Evolutionary conservation across 148 eudicot genomes (phyloP).

Genomic region (Amaranthus cruentus): DNA sequence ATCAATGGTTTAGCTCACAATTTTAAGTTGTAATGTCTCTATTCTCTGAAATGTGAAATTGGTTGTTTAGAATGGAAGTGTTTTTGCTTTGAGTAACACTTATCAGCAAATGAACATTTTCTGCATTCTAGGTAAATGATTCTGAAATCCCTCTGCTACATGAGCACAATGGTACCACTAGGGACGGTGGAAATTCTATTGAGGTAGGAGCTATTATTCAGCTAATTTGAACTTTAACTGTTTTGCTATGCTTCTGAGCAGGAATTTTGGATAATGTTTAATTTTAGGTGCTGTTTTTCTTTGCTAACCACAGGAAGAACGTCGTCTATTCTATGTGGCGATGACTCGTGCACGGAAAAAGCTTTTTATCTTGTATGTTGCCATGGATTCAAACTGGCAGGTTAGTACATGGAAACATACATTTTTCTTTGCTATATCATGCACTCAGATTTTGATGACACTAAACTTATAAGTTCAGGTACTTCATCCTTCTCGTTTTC

Average conservation of each 20-base stretch:
- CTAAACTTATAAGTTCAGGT: constrained; percentile 39
- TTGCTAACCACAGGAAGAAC: constrained; percentile 56
- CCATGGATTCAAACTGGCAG: constrained; percentile 94
- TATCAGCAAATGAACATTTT: constrained; percentile 3
- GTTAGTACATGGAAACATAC: constrained; percentile 27
- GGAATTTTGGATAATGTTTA: background rate
- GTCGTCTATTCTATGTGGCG: constrained; percentile 89
- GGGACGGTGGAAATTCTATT: constrained; percentile 48
- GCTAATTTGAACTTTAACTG: background rate
- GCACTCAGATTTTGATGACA: background rate
- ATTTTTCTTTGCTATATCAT: constrained; percentile 8
- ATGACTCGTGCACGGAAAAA: constrained; percentile 95
- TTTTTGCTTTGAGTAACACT: background rate
- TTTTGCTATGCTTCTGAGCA: background rate
- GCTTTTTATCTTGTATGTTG: constrained; percentile 64
- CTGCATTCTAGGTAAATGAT: constrained; percentile 63
- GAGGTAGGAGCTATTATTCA: constrained; percentile 50
- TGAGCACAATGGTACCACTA: constrained; percentile 63
- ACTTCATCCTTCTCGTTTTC: constrained; percentile 90
- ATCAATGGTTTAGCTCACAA: background rate
- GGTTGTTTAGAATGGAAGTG: background rate
- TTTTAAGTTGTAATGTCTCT: background rate
- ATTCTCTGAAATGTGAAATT: background rate
- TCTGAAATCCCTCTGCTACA: constrained; percentile 89
- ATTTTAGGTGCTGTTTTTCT: background rate